These are phyloP conservation scores for Nakazawaea wickerhamii DNA, from an alignment of 805 yeast genomes.

Conservation along the genomic window DNA sequence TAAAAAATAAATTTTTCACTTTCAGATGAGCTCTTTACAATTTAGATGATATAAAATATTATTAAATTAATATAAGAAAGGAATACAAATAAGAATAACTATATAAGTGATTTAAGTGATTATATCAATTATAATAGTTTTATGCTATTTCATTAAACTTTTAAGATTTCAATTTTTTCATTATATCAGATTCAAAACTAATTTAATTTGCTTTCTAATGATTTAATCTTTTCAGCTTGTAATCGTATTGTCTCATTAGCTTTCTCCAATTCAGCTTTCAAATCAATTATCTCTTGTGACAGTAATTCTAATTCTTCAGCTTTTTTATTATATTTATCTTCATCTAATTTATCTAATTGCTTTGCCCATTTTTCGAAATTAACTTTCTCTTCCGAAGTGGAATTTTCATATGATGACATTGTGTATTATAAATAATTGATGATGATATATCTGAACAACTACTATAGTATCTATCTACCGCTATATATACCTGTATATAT, in stretches of 20 bases:
- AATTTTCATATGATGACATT: neutral
- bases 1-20: neutral
- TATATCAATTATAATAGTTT: too few species aligned
- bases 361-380: slow-evolving; percentile 6
- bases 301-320: slow-evolving; percentile 2
- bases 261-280: neutral
- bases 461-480: too few species aligned
- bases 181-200: too few species aligned
- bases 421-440: neutral
- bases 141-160: too few species aligned
- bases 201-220: neutral
- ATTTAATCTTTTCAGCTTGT: slow-evolving; percentile 1
- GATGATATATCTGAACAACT: too few species aligned
- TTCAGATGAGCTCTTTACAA: neutral
- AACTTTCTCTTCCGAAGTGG: neutral
- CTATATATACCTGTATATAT: too few species aligned
- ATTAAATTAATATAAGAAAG: too few species aligned
- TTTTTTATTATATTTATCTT: slow-evolving; percentile 1
- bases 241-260: neutral
- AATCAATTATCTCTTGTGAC: neutral
- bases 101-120: too few species aligned
- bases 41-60: too few species aligned
- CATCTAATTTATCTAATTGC: slow-evolving; percentile 5
- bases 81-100: too few species aligned
- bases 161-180: too few species aligned